phyloP scores from a whole-genome alignment of 192 early-diverging fungal genomes.

The Podochytrium sp. region DNA sequence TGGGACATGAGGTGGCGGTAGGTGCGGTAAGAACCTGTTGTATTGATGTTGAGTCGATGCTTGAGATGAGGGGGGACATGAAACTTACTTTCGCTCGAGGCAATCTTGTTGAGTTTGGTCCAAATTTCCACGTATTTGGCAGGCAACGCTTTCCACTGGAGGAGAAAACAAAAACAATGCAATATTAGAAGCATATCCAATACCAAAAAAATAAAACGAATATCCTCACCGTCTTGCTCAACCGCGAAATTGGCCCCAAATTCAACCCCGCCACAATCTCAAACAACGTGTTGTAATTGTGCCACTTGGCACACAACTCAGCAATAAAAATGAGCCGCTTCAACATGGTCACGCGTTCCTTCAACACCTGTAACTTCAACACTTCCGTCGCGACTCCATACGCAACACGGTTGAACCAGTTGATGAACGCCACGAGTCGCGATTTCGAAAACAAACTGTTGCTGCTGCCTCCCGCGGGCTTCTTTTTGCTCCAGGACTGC shows the following conservation, averaged over 20 bases:
- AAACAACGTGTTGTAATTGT: constrained; percentile 74
- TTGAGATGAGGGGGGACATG: constrained; percentile 40
- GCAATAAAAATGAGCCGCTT: constrained; percentile 66
- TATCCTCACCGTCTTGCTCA: constrained; percentile 58
- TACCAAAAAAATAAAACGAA: constrained; percentile 13
- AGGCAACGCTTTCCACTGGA: constrained; percentile 57
- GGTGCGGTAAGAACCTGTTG: constrained; percentile 45
- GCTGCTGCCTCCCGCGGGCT: constrained; percentile 31
- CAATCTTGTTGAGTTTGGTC: constrained; percentile 59
- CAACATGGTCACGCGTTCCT: constrained; percentile 47
- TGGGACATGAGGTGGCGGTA: constrained; percentile 40
- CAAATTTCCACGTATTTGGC: constrained; percentile 72
- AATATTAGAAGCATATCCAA: neutral
- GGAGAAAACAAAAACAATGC: neutral
- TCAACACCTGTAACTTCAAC: constrained; percentile 37
- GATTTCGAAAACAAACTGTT: neutral
- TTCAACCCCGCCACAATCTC: constrained; percentile 79
- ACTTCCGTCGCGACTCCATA: constrained; percentile 58
- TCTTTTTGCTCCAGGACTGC: constrained; percentile 42
- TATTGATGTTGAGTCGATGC: too few species aligned
- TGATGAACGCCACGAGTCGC: constrained; percentile 37
- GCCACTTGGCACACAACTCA: constrained; percentile 56
- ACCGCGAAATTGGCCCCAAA: constrained; percentile 69
- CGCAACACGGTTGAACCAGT: constrained; percentile 52
- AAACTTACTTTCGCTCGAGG: constrained; percentile 68